A percentile compares a stretch with the other conserved stretches of the same genome.
phyloP scores from a whole-genome alignment of 73 alveolate genomes.

The Blepharisma japonicum region DNA sequence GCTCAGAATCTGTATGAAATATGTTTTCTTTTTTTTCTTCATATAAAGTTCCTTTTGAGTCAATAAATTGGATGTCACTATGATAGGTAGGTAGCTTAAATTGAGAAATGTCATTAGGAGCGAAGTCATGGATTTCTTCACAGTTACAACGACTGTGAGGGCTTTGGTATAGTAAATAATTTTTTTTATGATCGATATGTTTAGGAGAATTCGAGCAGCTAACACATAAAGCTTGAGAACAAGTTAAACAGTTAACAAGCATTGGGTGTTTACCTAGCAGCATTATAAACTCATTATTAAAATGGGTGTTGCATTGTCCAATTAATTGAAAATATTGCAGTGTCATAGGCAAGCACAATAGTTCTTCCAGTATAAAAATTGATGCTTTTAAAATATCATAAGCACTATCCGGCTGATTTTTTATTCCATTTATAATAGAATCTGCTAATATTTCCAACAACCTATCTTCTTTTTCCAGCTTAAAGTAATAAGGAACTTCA shows the following conservation, averaged over 20 bases:
- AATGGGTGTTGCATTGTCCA: neutral
- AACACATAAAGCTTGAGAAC: slow-evolving; percentile 9
- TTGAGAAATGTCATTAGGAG: neutral
- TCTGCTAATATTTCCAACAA: neutral
- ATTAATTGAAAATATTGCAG: neutral
- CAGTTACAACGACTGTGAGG: slow-evolving; percentile 23
- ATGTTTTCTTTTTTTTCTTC: neutral
- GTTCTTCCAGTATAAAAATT: neutral
- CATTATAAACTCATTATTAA: neutral
- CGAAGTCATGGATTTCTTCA: neutral
- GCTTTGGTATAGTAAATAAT: neutral
- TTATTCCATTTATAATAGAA: neutral
- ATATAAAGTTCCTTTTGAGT: neutral
- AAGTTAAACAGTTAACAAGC: neutral
- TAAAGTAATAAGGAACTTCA: slow-evolving; percentile 11
- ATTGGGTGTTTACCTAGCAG: neutral
- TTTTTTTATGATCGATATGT: neutral
- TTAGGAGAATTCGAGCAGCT: neutral
- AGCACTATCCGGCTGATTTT: neutral
- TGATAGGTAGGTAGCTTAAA: neutral
- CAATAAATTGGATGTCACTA: neutral
- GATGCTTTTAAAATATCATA: neutral
- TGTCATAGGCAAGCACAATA: neutral
- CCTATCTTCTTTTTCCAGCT: neutral
- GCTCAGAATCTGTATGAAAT: neutral